phyloP scores from a whole-genome alignment of 1,139 yeast species.

The Zygoascus sp. region DNA sequence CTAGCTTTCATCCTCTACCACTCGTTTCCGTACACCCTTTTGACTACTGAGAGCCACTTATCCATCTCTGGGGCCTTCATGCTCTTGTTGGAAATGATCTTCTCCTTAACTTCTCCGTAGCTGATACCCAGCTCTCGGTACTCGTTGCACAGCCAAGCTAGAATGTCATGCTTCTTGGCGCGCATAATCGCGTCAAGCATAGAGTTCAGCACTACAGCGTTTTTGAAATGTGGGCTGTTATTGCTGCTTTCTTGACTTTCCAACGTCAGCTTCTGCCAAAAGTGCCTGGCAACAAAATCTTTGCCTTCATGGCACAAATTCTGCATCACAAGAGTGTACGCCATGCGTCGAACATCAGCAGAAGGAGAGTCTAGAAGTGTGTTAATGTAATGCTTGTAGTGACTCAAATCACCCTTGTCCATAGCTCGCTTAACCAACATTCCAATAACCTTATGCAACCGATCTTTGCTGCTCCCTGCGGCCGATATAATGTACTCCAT shows the following conservation, averaged over 20 bases:
- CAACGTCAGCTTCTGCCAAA: constrained; percentile 9
- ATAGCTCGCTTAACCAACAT: constrained; percentile 3
- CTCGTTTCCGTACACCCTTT: not conserved
- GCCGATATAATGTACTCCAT: constrained; percentile 6
- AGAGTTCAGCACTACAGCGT: constrained; percentile 9
- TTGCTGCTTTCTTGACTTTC: no score
- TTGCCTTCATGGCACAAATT: constrained; percentile 7
- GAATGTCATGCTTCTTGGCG: not conserved
- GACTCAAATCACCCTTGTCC: not conserved
- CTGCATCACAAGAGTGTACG: constrained; percentile 8
- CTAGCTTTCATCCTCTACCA: not conserved
- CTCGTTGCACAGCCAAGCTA: constrained; percentile 13
- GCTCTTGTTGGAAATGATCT: not conserved
- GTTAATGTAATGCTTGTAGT: constrained; percentile 7
- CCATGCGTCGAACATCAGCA: constrained; percentile 7
- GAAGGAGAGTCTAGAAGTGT: constrained; percentile 5
- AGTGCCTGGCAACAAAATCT: constrained; percentile 2
- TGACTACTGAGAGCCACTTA: not conserved
- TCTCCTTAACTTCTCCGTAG: constrained; percentile 2
- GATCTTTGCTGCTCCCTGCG: not conserved
- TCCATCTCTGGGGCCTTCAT: not conserved
- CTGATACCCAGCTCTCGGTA: constrained; percentile 9
- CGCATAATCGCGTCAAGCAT: constrained; percentile 12
- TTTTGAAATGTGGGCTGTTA: not conserved
- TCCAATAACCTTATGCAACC: constrained; percentile 3